Evolutionary conservation across 108 stramenopile species (phyloP), one percentile per base, ranked within the genome.

Genomic region (Aurantiochytrium sp.): DNA sequence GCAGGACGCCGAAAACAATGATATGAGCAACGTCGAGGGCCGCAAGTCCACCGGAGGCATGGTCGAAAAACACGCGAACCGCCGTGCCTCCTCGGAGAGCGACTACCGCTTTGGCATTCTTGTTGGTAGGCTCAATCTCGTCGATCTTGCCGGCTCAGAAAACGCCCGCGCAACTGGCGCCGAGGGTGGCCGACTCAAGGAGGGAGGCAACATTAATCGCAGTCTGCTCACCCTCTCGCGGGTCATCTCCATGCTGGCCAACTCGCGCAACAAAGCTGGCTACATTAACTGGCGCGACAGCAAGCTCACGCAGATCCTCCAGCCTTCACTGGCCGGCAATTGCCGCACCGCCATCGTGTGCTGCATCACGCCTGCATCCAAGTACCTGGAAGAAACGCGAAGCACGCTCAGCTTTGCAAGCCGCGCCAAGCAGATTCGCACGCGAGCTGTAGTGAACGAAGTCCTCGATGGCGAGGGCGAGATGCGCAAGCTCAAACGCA

Each of bases 131-230:
- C 93, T 94, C 5, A 93, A 91, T 88, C 88, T 94, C 5, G 94
- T 94, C 21, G 94, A 94, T 47, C 91, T 94, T 14, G 94, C 94
- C 10, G 94, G 94, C 29, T 93, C 93, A 5, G 94, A 94, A 88
- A 92, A 90, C 60, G 93, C 91, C 5, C 90, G 93, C 18, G 91
- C 91, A 51, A 93, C 93, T 5, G 94, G 93, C 21, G 98, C 97
- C 4, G 96, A 96, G 44, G 99, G 99, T 12, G 95, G 96, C 45
- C 95, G 98, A 53, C 97, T 96, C 89, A 97, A 97, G 93, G 99
- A 99, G 89, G 98, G 98, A 29, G 98, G 97, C 45, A 97, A 97
- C 90, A 99, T 99, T 94, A 99, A 99, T 92, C 95, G 97, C 88
- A 95, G 95, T 25, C 95, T 99, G 25, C 95, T 98, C 90, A 95